phyloP scores from a whole-genome alignment of 176 grass and related monocot species.

The Aegilops speltoides region DNA sequence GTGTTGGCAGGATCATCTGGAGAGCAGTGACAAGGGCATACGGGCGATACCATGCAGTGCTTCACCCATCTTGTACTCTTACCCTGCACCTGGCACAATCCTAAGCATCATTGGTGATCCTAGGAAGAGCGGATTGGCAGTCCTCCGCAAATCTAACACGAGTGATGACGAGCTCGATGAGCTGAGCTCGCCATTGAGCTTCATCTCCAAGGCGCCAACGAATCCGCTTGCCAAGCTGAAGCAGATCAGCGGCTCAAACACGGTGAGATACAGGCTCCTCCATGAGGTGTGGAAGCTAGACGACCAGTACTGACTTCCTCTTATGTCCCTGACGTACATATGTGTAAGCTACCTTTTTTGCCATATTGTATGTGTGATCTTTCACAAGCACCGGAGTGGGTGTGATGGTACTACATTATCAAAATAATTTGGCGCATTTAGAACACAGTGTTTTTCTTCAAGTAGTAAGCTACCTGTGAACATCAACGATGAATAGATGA shows the following conservation, averaged over 20 bases:
- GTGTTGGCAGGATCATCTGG: slow-evolving; percentile 63
- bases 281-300: slow-evolving; percentile 84
- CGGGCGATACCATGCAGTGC: slow-evolving; percentile 56
- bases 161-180: slow-evolving; percentile 94
- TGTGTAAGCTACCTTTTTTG: neutral
- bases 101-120: slow-evolving; percentile 68
- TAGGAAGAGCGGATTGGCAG: slow-evolving; percentile 59
- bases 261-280: slow-evolving; percentile 74
- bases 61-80: slow-evolving; percentile 54
- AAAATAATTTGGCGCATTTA: slow-evolving; percentile 13
- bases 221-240: slow-evolving; percentile 48
- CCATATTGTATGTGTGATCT: neutral
- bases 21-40: slow-evolving; percentile 43
- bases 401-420: neutral
- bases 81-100: slow-evolving; percentile 55
- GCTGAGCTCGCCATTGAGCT: slow-evolving; percentile 74
- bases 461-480: no score
- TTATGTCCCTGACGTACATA: neutral
- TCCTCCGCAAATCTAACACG: slow-evolving; percentile 79
- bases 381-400: neutral
- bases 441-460: no score
- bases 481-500: no score
- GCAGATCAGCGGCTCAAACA: slow-evolving; percentile 39
- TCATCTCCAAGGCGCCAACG: slow-evolving; percentile 48
- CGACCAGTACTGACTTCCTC: slow-evolving; percentile 36